Evolutionary conservation across 2,329 filamentous ascomycete genomes (phyloP), one percentile per base, ranked within the genome.

Genomic region (Paecilomyces fulvus): DNA sequence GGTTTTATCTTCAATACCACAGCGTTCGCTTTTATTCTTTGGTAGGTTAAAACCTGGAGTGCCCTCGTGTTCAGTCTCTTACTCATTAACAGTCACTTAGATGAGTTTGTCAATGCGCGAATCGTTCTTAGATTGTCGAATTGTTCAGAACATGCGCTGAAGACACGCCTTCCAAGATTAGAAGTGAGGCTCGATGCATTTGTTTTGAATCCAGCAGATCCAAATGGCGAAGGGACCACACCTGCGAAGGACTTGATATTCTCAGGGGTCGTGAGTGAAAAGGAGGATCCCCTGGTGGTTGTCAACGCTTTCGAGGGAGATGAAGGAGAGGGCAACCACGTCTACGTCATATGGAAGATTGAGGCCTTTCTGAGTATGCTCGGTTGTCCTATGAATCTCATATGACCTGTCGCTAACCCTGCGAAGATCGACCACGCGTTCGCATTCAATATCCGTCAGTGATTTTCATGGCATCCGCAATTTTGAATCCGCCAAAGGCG

Each of bases 401-500:
- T 30, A 43, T 49, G 12, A 10, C 46, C 3, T 14, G 20, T 54
- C 17, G 46, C 60, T 67, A 53, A 68, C 56, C 14, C 23, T 43
- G 23, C 11, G 17, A 10, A 64, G 75, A 73, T 66, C 72, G 75
- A 30, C 76, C 76, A 55, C 74, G 80, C 56, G 75, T 78, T 55
- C 77, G 80, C 56, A 77, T 82, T 31, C 77, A 81, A 57, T 77
- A 83, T 60, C 81, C 81, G 31, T 77, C 77, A 5, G 73, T 85
- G 25, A 76, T 82, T 51, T 83, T 85, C 62, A 77, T 78, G 30
- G 75, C 77, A 23, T 76, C 73, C 20, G 73, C 74, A 20, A 76
- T 71, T 52, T 65, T 80, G 30, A 78, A 74, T 56, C 75, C 77
- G 1, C 65, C 74, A 1, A 73, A 77, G 52, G 67, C 61, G 30